Base-by-base conservation (phyloP, 148 eudicot species). In the Vaccinium corymbosum region DNA sequence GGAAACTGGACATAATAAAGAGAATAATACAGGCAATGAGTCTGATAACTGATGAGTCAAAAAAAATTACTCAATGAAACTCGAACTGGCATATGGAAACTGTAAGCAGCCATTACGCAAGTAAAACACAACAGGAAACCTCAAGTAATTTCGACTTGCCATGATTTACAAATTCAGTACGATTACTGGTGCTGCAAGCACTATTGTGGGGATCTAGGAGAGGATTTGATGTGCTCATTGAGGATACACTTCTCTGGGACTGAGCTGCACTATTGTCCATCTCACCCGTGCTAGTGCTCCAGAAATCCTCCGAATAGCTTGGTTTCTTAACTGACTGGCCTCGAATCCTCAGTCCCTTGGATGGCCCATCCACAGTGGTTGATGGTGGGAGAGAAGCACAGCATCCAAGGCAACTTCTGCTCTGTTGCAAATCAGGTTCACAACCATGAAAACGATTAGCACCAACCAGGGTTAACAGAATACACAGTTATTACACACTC, bases 371-470 rank as follows among this genome's bases (percentile, higher is more conserved):
- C 86, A 89, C 91, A 12, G 93, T 88, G 49, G 85, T 88, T 56
- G 89, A 86, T 79, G 85, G 87, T 76, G 87, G 91, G 19, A 93
- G 89, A 91, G 90, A 91, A 46, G 88, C 86, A 91, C 92, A 92
- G 84, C 96, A 93, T 92, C 96, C 94, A 92, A 94, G 93, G 89
- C 94, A 94, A 88, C 98, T 89, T 90, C 98, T 94, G 98, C 91
- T 91, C 98, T 94, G 98, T 94, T 91, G 84, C 94, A 87, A 92
- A 91, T 79, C 85, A 88, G 91, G 90, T 85, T 84, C 86, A 62
- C 81, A 80, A 59, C 82, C 82, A 59, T 10, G 42, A 38, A 80
- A 4, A 38, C 17, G 35, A 80, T 80, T 80, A 80, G 82, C 62
- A 56, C 50, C 46, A 79, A 79, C 29, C 11, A 74, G 49, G 14